Conservation (phyloP, 2,329 filamentous ascomycete species). For the Exserohilum turcica region DNA sequence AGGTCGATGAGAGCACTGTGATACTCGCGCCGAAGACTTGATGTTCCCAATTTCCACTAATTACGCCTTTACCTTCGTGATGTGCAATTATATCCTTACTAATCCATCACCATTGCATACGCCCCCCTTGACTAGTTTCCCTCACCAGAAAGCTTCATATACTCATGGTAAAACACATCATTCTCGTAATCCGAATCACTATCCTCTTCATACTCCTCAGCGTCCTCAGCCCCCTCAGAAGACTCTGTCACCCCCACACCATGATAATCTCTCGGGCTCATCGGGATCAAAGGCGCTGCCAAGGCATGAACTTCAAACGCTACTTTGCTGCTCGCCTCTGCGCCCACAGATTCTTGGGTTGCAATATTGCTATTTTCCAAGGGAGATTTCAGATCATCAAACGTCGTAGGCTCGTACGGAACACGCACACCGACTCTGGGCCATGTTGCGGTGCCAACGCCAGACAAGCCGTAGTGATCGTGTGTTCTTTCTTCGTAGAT, state of each 20-base stretch:
- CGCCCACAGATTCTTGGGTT: neutral
- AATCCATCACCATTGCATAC: too few species aligned
- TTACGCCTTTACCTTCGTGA: too few species aligned
- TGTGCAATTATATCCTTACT: too few species aligned
- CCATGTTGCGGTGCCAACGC: neutral
- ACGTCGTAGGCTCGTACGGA: slow-evolving; percentile 11
- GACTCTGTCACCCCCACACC: neutral
- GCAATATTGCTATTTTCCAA: too few species aligned
- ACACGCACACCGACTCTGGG: slow-evolving; percentile 10
- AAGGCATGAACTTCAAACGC: neutral
- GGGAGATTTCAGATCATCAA: neutral
- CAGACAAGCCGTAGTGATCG: slow-evolving; percentile 11
- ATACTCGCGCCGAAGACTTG: too few species aligned
- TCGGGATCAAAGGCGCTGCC: neutral
- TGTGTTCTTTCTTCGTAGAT: slow-evolving; percentile 4
- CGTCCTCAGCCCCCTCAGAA: neutral
- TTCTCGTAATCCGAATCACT: too few species aligned
- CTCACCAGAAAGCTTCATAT: too few species aligned
- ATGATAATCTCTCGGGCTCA: neutral
- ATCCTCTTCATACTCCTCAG: neutral
- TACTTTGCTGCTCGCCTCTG: neutral
- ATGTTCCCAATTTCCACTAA: too few species aligned
- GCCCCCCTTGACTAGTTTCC: too few species aligned
- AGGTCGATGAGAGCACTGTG: too few species aligned
- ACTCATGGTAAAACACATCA: too few species aligned